Base-by-base conservation (phyloP, 2,329 filamentous ascomycete species). In the Elsinoe batatas region DNA sequence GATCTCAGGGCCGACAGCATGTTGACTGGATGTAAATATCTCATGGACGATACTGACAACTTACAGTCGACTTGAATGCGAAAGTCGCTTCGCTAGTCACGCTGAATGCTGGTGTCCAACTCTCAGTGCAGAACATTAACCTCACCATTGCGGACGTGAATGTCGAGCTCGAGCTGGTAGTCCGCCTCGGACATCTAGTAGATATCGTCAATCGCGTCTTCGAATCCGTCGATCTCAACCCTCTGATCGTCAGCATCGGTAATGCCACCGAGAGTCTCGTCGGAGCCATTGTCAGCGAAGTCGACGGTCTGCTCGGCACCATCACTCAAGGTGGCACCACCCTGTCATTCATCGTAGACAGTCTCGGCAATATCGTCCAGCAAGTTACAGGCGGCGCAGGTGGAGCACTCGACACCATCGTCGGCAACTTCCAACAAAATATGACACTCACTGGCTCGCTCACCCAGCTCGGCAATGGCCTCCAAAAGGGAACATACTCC, bases 291-390 rank as follows among this genome's bases (percentile, higher is more conserved):
- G 72, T 82, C 10, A 79, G 78, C 20, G 78, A 73, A 0, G 79
- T 82, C 69, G 80, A 82, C 60, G 79, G 80, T 0, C 68, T 83
- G 32, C 73, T 83, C 2, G 81, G 80, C 7, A 77, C 76, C 17
- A 78, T 83, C 59, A 77, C 79, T 2, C 77, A 80, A 59, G 78
- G 79, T 36, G 63, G 62, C 51, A 62, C 51, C 6, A 74, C 70
- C 13, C 74, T 79, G 65, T 80, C 76, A 44, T 65, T 64, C 54
- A 35, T 65, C 26, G 63, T 83, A 59, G 80, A 83, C 66, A 83
- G 83, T 62, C 70, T 83, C 2, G 80, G 80, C 35, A 82, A 83
- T 61, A 82, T 83, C 59, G 78, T 83, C 1, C 79, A 82, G 62
- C 76, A 82, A 61, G 78, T 81, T 0, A 71, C 71, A 0, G 76